Evolutionary conservation across 805 yeast genomes (phyloP), one percentile per base, ranked within the genome.

Genomic region (Yarrowia keelungensis): DNA sequence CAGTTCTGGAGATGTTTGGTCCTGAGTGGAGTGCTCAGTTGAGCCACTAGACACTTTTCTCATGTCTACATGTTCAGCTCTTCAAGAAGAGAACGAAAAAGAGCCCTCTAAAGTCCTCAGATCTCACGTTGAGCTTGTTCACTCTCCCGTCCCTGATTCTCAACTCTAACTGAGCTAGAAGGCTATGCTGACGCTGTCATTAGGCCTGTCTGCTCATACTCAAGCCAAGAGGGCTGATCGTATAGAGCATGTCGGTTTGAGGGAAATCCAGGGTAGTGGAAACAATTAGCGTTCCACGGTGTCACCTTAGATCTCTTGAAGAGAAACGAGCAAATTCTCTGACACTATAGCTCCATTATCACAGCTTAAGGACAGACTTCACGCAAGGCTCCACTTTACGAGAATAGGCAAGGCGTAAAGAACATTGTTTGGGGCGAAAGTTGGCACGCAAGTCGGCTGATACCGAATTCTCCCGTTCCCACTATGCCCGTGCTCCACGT

Each of bases 181-280:
- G 39, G 22, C 38, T 15, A 32, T 22, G 49, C 32, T 19, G 36
- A 19, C 26, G 36, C 35, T 43, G 47, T 22, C 9, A 2, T 46
- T 46, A 2, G 5, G 22, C 8, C 22, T 10, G 36, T 12, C 51
- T 22, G 36, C 51, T 22, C 51, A 47, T 26, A 47, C 38, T 26
- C 38, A 3, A 26, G 36, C 51, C 51, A 47, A 47, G 51, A 47
- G 36, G 36, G 51, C 51, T 26, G 51, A 47, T 47, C 36, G 51
- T 15, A 15, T 47, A 5, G 49, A 15, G 32, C 7, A 26, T 26
- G 32, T 26, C 32, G 32, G 32, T 1, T 26, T 26, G 32, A 26
- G 32, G 32, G 32, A 26, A 26, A 26, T 26, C 32, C 32, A 26
- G 32, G 32, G 7, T 26, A 26, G 7, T 26, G 32, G 32, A 3